Conservation (phyloP, 2,329 filamentous ascomycete genomes). For the Monosporascus sp. region DNA sequence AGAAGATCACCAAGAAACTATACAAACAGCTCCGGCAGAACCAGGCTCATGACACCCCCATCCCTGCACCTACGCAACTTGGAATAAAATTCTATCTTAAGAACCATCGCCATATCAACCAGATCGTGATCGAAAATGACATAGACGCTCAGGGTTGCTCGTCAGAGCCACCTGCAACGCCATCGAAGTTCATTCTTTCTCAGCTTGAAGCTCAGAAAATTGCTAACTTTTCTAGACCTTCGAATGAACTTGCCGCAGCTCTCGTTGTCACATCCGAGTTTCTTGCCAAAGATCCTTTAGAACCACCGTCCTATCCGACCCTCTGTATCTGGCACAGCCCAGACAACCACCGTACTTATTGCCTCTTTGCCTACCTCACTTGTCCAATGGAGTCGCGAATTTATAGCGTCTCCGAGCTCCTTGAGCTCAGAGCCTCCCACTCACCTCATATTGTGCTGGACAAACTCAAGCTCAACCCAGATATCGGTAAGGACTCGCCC, state of each 20-base stretch:
- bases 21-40: constrained; percentile 15
- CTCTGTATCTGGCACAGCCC: constrained; percentile 34
- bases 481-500: constrained; percentile 32
- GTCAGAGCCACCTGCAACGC: constrained; percentile 7
- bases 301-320: constrained; percentile 27
- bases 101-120: constrained; percentile 7
- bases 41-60: constrained; percentile 18
- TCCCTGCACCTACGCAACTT: constrained; percentile 16
- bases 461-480: constrained; percentile 27
- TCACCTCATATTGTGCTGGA: constrained; percentile 6
- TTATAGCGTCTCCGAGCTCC: constrained; percentile 42
- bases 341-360: constrained; percentile 31
- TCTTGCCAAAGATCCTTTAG: constrained; percentile 10
- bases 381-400: constrained; percentile 36
- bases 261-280: constrained; percentile 21
- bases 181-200: constrained; percentile 33
- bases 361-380: constrained; percentile 35
- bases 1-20: constrained; percentile 10
- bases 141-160: neutral
- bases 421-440: constrained; percentile 30
- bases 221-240: constrained; percentile 27
- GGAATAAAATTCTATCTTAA: constrained; percentile 23
- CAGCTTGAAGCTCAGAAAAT: constrained; percentile 36
- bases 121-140: constrained; percentile 4
- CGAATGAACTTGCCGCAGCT: constrained; percentile 24